Percentiles rank a stretch among this genome's conserved stretches.
These are phyloP conservation scores for Urtica urens DNA, from an alignment of 306 rosid genomes.

Conservation along the genomic window DNA sequence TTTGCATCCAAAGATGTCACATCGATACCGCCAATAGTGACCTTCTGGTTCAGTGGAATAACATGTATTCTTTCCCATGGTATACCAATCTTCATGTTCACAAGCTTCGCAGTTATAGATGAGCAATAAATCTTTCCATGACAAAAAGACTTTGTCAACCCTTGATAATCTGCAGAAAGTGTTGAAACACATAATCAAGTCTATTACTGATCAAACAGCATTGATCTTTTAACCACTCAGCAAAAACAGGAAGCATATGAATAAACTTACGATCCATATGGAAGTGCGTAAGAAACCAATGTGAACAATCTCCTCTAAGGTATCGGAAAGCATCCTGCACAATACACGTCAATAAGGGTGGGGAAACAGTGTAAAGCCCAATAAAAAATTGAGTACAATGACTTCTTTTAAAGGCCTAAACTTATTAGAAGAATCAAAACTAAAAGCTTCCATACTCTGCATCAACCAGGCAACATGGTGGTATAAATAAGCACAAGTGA, in stretches of 20 bases:
- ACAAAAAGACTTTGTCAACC: slow-evolving; percentile 81
- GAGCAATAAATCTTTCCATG: slow-evolving; percentile 91
- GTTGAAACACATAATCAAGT: not conserved
- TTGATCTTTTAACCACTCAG: slow-evolving; percentile 7
- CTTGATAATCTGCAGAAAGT: slow-evolving; percentile 79
- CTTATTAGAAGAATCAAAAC: not conserved
- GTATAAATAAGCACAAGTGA: not conserved
- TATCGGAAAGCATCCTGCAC: slow-evolving; percentile 89
- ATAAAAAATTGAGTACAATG: too few relatives aligned
- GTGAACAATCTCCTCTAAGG: slow-evolving; percentile 82
- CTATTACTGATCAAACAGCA: slow-evolving; percentile 1
- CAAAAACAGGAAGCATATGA: slow-evolving; percentile 4
- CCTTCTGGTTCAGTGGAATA: slow-evolving; percentile 57
- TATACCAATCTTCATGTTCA: slow-evolving; percentile 85
- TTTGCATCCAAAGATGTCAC: slow-evolving; percentile 96
- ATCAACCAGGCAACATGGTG: too few relatives aligned
- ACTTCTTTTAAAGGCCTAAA: not conserved
- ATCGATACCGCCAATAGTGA: slow-evolving; percentile 53
- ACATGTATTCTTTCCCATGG: slow-evolving; percentile 70
- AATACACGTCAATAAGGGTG: not conserved
- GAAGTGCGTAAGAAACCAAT: slow-evolving; percentile 96
- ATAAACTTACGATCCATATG: slow-evolving; percentile 90
- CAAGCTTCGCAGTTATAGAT: slow-evolving; percentile 66
- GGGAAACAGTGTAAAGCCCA: too few relatives aligned
- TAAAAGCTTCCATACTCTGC: too few relatives aligned